Conservation (phyloP, 2,329 filamentous ascomycete genomes). For the Apiospora aurea region DNA sequence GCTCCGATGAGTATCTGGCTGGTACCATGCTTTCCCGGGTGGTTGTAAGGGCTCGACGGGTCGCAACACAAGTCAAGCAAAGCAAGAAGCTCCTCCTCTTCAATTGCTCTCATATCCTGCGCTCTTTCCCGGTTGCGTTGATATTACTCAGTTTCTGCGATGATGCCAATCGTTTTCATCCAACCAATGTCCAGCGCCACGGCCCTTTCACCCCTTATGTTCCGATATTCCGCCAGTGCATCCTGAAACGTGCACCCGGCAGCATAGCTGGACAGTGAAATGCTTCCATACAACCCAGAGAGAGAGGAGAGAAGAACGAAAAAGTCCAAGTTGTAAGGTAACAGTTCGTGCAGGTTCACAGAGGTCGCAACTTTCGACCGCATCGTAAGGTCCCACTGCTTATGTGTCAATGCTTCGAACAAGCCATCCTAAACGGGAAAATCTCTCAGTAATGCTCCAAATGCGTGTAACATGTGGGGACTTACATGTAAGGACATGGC, state of each 20-base stretch:
- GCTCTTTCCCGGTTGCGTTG: neutral
- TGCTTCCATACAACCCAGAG: neutral
- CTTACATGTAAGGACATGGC: too few relatives aligned
- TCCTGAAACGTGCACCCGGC: constrained; percentile 8
- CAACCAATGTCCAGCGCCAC: too few relatives aligned
- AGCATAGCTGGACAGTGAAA: neutral
- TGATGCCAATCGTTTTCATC: neutral
- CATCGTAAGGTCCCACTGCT: neutral
- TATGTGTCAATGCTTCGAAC: constrained; percentile 1
- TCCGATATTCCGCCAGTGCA: neutral
- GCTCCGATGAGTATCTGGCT: constrained; percentile 6
- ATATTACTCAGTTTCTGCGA: neutral
- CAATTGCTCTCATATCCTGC: neutral
- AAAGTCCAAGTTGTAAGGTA: neutral
- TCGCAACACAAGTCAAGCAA: neutral
- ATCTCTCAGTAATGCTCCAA: too few relatives aligned
- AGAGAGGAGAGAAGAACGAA: neutral
- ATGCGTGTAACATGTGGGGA: too few relatives aligned
- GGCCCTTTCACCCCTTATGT: too few relatives aligned
- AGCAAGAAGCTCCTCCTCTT: neutral
- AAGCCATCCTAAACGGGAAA: constrained; percentile 6
- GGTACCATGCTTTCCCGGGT: too few relatives aligned
- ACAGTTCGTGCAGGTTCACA: neutral
- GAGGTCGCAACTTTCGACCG: neutral
- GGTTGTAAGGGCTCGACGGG: neutral